Base-by-base conservation (phyloP, 805 yeast species). In the Cyberlindnera mrakii region DNA sequence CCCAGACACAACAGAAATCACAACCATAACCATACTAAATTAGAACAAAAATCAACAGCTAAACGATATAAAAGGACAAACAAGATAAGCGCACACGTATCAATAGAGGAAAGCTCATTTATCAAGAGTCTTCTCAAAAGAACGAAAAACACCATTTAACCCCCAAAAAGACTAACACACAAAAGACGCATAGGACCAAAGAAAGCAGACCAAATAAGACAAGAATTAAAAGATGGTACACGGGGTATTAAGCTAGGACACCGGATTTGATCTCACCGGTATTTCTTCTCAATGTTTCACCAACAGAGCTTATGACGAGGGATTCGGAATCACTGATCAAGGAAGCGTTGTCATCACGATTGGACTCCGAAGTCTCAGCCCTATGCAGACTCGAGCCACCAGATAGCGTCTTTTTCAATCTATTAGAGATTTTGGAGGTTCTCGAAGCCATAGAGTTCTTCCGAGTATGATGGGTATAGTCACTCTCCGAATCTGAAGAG, bases 271-370 rank as follows among this genome's bases (percentile, higher is more conserved):
- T 55, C 39, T 59, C 65, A 18, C 63, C 59, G 14, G 51, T 54
- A 31, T 61, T 55, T 42, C 54, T 62, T 52, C 64, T 57, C 39
- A 62, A 39, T 7, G 59, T 53, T 15, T 60, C 68, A 27, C 67
- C 67, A 36, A 63, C 58, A n/a, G 60, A 58, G 25, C 54, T 52
- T 7, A 61, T 57, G 18, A 64, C 70, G 37, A 59, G 52, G 30
- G 49, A 44, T 18, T 53, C 58, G 32, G 43, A 41, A 35, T 54
- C 59, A 11, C 45, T 49, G 18, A 55, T 55, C 13, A 52, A 48
- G 7, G 50, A 47, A 3, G 44, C 45, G 17, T 42, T 48, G 35
- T 48, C 49, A 5, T 36, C 39, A 13, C 14, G 25, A 38, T 44
- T 42, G 6, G 37, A 45, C 5, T 20, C 33, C 18, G 13, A 13